Evolutionary conservation across 441 rosid genomes (phyloP), one percentile per base, ranked within the genome.

Genomic region (Brassica balearica): DNA sequence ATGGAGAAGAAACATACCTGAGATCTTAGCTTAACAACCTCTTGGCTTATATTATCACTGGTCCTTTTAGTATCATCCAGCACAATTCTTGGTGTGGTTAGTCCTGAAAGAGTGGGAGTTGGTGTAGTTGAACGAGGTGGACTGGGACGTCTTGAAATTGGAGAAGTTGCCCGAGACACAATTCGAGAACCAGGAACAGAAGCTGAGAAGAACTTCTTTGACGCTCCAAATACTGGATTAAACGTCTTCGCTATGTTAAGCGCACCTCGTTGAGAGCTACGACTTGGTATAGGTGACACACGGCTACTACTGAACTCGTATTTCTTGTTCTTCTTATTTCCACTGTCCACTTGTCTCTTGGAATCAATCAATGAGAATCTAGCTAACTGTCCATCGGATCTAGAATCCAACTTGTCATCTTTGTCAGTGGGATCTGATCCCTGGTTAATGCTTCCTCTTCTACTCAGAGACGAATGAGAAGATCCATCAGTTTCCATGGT

Each of bases 141-240:
- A 75, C 97, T 93, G 6, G 93, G 86, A 55, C 94, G 90, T 82
- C 98, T 91, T 60, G 95, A 96, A 84, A 91, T 89, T 46, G 99
- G 98, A 22, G 99, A 95, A 74, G 97, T 92, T 86, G 98, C 97
- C 73, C 99, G 92, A 75, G 98, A 95, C 70, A 87, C 94, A 69
- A 95, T 95, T 87, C 99, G 87, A 56, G 99, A 95, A 69, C 99
- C 98, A 81, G 98, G 99, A 86, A 95, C 96, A 79, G 98, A 95
- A 79, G 97, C 99, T 56, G 99, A 95, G 87, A 92, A 93, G 80
- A 92, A 86, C 80, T 93, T 95, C 86, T 93, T 95, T 60, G 99
- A 95, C 55, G 98, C 88, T 74, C 94, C 97, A 80, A 93, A 95
- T 74, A 88, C 89, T 19, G 96, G 97, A 84, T 87, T 92, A 59